phyloP scores from a whole-genome alignment of 805 yeast genomes.

The Candida lessepsii region DNA sequence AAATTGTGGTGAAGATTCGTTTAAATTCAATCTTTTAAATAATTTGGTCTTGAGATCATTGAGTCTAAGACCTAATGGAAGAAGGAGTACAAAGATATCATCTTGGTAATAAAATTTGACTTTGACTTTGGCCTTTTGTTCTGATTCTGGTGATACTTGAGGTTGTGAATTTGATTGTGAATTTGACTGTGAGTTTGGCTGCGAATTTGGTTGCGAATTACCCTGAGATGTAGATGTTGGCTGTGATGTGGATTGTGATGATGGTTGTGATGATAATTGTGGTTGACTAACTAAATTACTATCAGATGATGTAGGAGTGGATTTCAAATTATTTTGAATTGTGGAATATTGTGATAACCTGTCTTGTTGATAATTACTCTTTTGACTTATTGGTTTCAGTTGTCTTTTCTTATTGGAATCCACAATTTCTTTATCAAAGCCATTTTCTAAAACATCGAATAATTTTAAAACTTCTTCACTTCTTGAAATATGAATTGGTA shows the following conservation, averaged over 20 bases:
- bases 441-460: conserved; percentile 60
- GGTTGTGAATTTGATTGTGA: conserved; percentile 14
- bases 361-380: conserved; percentile 49
- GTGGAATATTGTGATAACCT: conserved; percentile 51
- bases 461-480: conserved; percentile 66
- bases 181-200: too few relatives aligned
- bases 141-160: neutral
- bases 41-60: conserved; percentile 52
- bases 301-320: conserved; percentile 27
- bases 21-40: conserved; percentile 44
- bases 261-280: neutral
- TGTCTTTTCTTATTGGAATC: conserved; percentile 22
- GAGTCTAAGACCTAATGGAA: conserved; percentile 48
- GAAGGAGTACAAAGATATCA: conserved; percentile 72
- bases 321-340: conserved; percentile 21
- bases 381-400: conserved; percentile 38
- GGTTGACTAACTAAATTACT: conserved; percentile 16
- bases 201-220: too few relatives aligned
- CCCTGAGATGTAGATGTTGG: conserved; percentile 15
- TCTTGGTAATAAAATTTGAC: conserved; percentile 77
- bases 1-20: conserved; percentile 16
- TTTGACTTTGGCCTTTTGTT: conserved; percentile 42
- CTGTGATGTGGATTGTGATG: conserved; percentile 13
- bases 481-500: conserved; percentile 76
- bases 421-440: conserved; percentile 55